Evolutionary conservation across 2,329 filamentous ascomycete genomes (phyloP).

Genomic region (Myriosclerotinia duriaeana): DNA sequence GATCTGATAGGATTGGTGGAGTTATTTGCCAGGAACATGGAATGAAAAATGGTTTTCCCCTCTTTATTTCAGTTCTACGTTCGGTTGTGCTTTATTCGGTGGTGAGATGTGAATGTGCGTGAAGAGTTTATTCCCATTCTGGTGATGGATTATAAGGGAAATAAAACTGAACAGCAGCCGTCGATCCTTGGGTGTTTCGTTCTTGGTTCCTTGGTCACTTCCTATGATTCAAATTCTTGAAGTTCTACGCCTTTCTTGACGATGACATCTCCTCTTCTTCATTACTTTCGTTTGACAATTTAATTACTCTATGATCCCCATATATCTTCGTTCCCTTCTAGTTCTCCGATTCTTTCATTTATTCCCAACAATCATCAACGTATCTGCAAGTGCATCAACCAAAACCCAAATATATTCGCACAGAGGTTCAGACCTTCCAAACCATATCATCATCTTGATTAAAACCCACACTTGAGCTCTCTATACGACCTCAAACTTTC

Average conservation of each 20-base stretch:
- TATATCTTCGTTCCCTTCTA: background rate
- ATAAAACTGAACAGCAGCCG: background rate
- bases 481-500: background rate
- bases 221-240: background rate
- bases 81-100: background rate
- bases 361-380: background rate
- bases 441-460: too few species aligned
- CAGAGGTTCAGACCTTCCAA: too few species aligned
- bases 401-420: background rate
- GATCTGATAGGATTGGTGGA: constrained; percentile 5
- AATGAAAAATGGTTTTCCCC: background rate
- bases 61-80: background rate
- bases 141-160: background rate
- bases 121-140: background rate
- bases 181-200: background rate
- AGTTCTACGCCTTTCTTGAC: background rate
- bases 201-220: background rate
- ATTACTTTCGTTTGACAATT: background rate
- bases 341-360: background rate
- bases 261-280: background rate
- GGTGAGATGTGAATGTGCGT: background rate
- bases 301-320: background rate
- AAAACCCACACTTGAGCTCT: too few species aligned
- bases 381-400: background rate
- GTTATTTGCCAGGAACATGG: constrained; percentile 4